phyloP scores from a whole-genome alignment of 2,329 filamentous ascomycete genomes.

The Tolypocladium pustulatum region DNA sequence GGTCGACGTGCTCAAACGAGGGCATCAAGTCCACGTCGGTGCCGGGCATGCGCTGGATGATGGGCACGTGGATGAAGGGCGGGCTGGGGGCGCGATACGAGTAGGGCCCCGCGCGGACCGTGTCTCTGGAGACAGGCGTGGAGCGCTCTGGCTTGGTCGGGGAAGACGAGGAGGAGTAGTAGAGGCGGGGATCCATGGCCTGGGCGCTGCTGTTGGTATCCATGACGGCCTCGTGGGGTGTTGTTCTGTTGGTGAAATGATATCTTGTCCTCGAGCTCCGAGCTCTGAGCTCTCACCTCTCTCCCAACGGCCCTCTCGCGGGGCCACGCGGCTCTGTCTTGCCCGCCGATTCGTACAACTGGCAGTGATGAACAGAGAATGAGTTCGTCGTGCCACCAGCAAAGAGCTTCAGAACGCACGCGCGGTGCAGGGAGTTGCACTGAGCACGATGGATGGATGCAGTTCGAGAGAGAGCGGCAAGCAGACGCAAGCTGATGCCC shows the following conservation, averaged over 20 bases:
- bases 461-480: neutral
- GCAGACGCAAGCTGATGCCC: neutral
- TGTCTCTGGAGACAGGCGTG: constrained; percentile 7
- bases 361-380: neutral
- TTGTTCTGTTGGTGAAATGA: neutral
- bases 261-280: neutral
- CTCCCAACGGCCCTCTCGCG: neutral
- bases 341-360: neutral
- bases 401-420: neutral
- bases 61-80: constrained; percentile 30
- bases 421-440: neutral
- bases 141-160: neutral
- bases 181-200: neutral
- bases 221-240: neutral
- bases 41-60: constrained; percentile 1
- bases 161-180: neutral
- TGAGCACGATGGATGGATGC: neutral
- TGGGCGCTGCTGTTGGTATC: neutral
- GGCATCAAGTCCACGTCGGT: constrained; percentile 25
- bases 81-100: constrained; percentile 27
- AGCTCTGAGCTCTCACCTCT: neutral
- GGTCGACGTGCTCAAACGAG: constrained; percentile 27
- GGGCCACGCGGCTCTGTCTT: neutral
- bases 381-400: neutral
- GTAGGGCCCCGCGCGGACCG: constrained; percentile 22